phyloP scores from a whole-genome alignment of 2,329 filamentous ascomycete genomes.

The Dactylellina sp. region DNA sequence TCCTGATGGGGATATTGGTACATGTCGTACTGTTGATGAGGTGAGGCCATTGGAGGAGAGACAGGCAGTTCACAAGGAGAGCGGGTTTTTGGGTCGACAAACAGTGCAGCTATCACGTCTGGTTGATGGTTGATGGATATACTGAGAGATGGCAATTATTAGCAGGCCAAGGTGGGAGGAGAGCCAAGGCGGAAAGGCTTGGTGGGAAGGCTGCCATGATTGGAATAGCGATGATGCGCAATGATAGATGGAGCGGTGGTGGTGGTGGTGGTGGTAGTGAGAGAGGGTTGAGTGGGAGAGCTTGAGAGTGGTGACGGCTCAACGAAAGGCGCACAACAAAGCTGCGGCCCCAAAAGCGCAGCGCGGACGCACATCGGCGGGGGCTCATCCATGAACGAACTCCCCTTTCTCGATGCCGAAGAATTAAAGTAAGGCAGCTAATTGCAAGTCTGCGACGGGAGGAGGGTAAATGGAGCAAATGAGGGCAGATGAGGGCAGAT shows the following conservation, averaged over 20 bases:
- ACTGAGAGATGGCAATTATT: background rate
- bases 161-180: constrained; percentile 15
- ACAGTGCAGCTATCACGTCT: constrained; percentile 5
- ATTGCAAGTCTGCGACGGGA: background rate
- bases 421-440: too few species aligned
- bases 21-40: background rate
- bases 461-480: too few species aligned
- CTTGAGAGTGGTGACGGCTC: background rate
- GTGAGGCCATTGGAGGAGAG: too few species aligned
- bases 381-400: too few species aligned
- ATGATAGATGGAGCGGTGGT: too few species aligned
- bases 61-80: too few species aligned
- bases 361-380: constrained; percentile 3
- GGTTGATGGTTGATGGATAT: background rate
- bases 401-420: too few species aligned
- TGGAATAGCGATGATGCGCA: background rate
- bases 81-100: constrained; percentile 20
- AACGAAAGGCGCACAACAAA: constrained; percentile 11
- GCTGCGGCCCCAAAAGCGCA: constrained; percentile 11
- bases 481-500: too few species aligned
- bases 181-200: constrained; percentile 25
- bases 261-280: background rate
- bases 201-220: constrained; percentile 36
- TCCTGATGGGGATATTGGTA: constrained; percentile 27
- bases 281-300: background rate